Percentiles rank a stretch among this genome's conserved stretches.
These are phyloP conservation scores for Beauveria bassiana DNA, from an alignment of 2,329 filamentous ascomycete species.

Conservation along the genomic window DNA sequence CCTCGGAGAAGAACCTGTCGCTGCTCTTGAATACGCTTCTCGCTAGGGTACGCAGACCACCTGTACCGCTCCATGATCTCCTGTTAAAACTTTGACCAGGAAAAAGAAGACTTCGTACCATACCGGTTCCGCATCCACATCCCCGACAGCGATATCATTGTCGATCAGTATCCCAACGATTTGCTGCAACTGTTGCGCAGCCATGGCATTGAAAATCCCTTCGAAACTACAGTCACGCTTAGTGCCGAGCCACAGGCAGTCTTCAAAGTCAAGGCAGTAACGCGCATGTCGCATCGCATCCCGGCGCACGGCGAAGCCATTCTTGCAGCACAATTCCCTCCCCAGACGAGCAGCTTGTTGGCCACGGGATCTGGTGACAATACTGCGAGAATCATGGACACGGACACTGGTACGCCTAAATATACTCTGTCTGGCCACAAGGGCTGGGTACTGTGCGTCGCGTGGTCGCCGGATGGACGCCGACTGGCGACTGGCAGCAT, in stretches of 20 bases:
- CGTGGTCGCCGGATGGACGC: slow-evolving; percentile 77
- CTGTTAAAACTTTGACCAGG: slow-evolving; percentile 22
- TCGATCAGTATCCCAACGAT: slow-evolving; percentile 50
- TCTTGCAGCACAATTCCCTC: slow-evolving; percentile 77
- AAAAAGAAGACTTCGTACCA: slow-evolving; percentile 51
- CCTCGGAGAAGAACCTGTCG: slow-evolving; percentile 82
- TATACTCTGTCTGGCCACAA: slow-evolving; percentile 81
- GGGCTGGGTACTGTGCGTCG: slow-evolving; percentile 81
- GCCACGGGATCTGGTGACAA: slow-evolving; percentile 88
- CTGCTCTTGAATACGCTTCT: slow-evolving; percentile 78
- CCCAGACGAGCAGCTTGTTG: slow-evolving; percentile 64
- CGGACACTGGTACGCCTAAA: slow-evolving; percentile 82
- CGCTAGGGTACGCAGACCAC: slow-evolving; percentile 49
- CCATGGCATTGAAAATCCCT: slow-evolving; percentile 51
- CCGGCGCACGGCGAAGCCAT: slow-evolving; percentile 90
- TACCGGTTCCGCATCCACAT: slow-evolving; percentile 56
- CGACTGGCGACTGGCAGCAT: slow-evolving; percentile 84
- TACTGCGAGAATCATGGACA: slow-evolving; percentile 90
- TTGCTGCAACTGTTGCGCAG: slow-evolving; percentile 45
- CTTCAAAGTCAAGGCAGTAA: slow-evolving; percentile 87
- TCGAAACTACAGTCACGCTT: slow-evolving; percentile 47
- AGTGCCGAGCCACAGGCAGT: slow-evolving; percentile 76
- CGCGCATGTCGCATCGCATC: slow-evolving; percentile 80
- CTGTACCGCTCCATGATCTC: too few relatives aligned
- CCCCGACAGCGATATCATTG: slow-evolving; percentile 42